These are phyloP conservation scores for Trichoderma cornu-damae DNA, from an alignment of 2,329 filamentous ascomycete genomes.

Conservation along the genomic window DNA sequence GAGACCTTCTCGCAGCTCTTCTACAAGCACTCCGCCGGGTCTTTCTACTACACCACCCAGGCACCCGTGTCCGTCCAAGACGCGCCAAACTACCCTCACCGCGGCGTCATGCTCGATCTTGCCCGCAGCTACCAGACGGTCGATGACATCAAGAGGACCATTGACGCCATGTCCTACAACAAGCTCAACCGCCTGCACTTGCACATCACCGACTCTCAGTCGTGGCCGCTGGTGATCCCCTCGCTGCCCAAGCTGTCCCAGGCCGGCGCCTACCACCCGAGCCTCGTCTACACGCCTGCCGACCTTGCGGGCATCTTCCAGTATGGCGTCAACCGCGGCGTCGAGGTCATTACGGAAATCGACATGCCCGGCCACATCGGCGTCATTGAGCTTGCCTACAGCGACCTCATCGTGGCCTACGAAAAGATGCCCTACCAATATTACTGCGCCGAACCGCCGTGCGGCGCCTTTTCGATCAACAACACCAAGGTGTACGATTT, in stretches of 20 bases:
- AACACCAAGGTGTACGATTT: slow-evolving; percentile 64
- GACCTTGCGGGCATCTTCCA: slow-evolving; percentile 64
- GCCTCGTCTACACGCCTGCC: slow-evolving; percentile 60
- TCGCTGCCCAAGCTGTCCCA: slow-evolving; percentile 62
- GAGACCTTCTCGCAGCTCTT: slow-evolving; percentile 77
- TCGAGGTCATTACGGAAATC: slow-evolving; percentile 57
- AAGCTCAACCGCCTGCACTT: slow-evolving; percentile 81
- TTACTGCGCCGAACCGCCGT: slow-evolving; percentile 60
- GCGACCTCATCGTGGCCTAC: slow-evolving; percentile 52
- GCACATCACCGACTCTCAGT: slow-evolving; percentile 77
- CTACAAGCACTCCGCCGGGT: slow-evolving; percentile 59
- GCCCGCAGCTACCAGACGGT: slow-evolving; percentile 66
- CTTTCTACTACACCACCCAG: slow-evolving; percentile 59
- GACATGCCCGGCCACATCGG: slow-evolving; percentile 58
- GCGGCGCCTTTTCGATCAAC: slow-evolving; percentile 72
- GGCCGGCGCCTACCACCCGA: slow-evolving; percentile 68
- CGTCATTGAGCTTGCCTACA: slow-evolving; percentile 48
- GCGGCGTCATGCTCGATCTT: slow-evolving; percentile 75
- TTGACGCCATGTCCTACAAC: slow-evolving; percentile 71
- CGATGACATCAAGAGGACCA: slow-evolving; percentile 63
- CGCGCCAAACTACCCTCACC: slow-evolving; percentile 68
- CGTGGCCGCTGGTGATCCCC: slow-evolving; percentile 79
- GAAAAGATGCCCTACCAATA: slow-evolving; percentile 51
- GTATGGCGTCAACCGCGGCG: slow-evolving; percentile 59
- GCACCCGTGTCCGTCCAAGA: slow-evolving; percentile 69